Evolutionary conservation across 139 green algal genomes (phyloP), one percentile per base, ranked within the genome.

Genomic region (Nannochloris sp.): DNA sequence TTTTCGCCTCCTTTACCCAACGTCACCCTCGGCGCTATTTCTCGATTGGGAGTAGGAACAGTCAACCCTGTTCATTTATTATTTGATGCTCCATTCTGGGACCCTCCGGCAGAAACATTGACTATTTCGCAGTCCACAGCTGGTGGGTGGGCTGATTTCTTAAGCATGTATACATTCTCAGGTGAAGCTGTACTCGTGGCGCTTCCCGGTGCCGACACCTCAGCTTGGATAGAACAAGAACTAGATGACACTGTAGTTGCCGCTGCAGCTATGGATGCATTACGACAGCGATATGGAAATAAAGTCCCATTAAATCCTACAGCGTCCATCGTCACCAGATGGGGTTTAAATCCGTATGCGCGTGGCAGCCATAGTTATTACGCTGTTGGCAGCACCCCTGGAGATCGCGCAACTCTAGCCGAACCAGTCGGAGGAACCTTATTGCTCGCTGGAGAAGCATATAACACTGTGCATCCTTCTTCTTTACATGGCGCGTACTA

Each of bases 1-100:
- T 53, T 77, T 33, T 27, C 68, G 0, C 70, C 70, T 35, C 30
- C 67, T n/a, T 54, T 77, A 42, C 70, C 70, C 4, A 36, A 65
- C 25, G 10, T 53, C 27, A 60, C 42, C 3, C 14, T 35, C 37
- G 47, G 38, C 12, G 68, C 68, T 23, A 57, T 60, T 44, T 34
- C 25, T 5, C 9, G 13, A 19, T 47, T 75, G 23, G 31, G 60
- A 1, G 48, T 71, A 37, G 62, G 60, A 0, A 35, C 12, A 19
- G 15, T 37, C 19, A 61, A n/a, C 25, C 9, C 12, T 4, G 29
- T 57, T 46, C 23, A 44, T 2, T 6, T 68, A 19, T 32, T 9
- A 14, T 68, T 68, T 61, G 19, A 6, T 23, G 14, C 15, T 13
- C 15, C 59, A 19, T 33, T 53, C 13, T 55, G 33, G 59, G 29